These are phyloP conservation scores for Venturia oleaginea DNA, from an alignment of 2,329 filamentous ascomycete species.

Conservation along the genomic window DNA sequence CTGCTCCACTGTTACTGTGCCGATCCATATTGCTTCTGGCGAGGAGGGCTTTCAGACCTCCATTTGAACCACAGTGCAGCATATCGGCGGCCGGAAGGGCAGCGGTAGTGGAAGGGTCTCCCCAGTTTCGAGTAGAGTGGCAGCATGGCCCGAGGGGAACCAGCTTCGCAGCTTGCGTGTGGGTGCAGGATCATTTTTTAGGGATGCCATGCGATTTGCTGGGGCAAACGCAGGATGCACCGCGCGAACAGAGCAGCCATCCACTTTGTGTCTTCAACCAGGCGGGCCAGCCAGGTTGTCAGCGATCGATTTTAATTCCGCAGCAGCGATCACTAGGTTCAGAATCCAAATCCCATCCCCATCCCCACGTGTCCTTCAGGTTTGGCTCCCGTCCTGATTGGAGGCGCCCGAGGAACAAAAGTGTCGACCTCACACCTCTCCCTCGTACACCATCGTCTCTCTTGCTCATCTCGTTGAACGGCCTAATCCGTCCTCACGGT, in stretches of 20 bases:
- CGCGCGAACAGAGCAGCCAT: neutral
- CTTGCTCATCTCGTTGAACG: neutral
- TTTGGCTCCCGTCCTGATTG: slow-evolving; percentile 2
- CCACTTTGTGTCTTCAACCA: neutral
- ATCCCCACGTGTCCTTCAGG: slow-evolving; percentile 4
- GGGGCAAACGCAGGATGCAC: neutral
- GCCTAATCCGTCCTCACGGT: slow-evolving; percentile 2
- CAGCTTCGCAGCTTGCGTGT: neutral
- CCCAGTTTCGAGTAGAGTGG: slow-evolving; percentile 3
- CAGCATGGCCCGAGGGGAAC: neutral
- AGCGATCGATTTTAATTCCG: slow-evolving; percentile 12
- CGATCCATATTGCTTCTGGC: neutral
- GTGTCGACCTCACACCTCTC: slow-evolving; percentile 6
- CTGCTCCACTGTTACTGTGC: neutral
- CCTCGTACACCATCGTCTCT: neutral
- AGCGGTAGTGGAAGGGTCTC: neutral
- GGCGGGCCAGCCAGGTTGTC: neutral
- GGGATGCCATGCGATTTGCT: slow-evolving; percentile 7
- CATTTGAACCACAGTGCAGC: neutral
- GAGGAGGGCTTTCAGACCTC: neutral
- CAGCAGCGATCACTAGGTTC: slow-evolving; percentile 7
- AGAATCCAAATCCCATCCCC: slow-evolving; percentile 5
- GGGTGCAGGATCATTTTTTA: neutral
- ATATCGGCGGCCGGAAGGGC: neutral
- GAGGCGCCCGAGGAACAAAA: slow-evolving; percentile 8